Percentiles rank a stretch among this genome's conserved stretches.
Conservation (phyloP, 2,329 filamentous ascomycete species). For the Pyricularia grisea region DNA sequence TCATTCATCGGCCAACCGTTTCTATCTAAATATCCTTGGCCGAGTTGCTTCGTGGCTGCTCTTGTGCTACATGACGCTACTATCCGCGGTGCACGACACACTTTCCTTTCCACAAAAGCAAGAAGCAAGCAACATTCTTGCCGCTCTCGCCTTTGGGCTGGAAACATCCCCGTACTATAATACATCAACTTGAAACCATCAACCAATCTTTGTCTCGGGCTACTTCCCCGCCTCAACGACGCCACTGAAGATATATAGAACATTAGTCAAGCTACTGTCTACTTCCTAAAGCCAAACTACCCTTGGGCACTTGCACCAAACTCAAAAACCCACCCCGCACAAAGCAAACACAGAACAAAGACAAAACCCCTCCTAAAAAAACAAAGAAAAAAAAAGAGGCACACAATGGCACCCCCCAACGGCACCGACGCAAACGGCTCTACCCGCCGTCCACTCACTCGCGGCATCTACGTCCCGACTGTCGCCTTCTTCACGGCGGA, state of each 20-base stretch:
- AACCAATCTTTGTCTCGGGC: not conserved
- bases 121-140: not conserved
- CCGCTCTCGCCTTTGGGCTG: not conserved
- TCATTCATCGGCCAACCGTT: not conserved
- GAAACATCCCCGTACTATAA: not conserved
- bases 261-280: not conserved
- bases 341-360: not conserved
- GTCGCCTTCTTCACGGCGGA: constrained; percentile 50
- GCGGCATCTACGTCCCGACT: constrained; percentile 52
- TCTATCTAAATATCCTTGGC: not conserved
- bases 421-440: not conserved
- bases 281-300: not conserved
- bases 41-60: not conserved
- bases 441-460: not conserved
- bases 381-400: not conserved
- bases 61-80: not conserved
- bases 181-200: not conserved
- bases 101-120: not conserved
- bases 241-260: not conserved
- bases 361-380: not conserved
- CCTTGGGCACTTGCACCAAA: not conserved
- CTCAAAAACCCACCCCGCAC: not conserved
- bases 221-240: not conserved
- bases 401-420: too few relatives aligned
- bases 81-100: not conserved